Evolutionary conservation across 1,284 basidiomycete genomes (phyloP).

Genomic region (Cutaneotrichosporon arboriforme): DNA sequence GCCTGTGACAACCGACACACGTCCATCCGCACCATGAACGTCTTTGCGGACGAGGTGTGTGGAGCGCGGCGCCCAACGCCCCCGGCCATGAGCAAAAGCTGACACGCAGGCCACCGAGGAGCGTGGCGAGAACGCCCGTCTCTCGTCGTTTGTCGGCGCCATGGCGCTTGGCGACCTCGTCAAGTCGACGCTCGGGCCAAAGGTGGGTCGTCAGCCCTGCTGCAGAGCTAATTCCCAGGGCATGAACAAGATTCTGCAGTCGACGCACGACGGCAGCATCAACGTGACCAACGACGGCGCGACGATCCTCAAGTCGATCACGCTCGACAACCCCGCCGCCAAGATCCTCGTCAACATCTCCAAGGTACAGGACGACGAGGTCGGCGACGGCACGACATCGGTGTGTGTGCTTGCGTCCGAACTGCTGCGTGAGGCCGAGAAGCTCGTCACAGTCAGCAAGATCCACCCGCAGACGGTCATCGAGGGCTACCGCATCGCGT

Average conservation of each 20-base stretch:
- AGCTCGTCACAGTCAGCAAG: constrained; percentile 74
- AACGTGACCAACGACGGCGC: constrained; percentile 99
- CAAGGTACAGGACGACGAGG: constrained; percentile 99
- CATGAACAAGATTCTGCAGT: constrained; percentile 60
- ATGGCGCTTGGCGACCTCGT: constrained; percentile 95
- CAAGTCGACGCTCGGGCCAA: constrained; percentile 96
- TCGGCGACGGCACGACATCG: constrained; percentile 94
- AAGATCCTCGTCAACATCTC: constrained; percentile 99
- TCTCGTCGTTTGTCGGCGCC: constrained; percentile 96
- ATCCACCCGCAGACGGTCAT: constrained; percentile 99
- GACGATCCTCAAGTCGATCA: constrained; percentile 94
- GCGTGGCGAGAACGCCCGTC: constrained; percentile 96
- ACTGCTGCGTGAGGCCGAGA: constrained; percentile 90
- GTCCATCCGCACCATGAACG: constrained; percentile 40
- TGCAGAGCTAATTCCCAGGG: constrained; percentile 27
- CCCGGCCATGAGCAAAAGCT: no score
- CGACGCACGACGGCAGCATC: constrained; percentile 82
- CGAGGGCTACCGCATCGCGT: constrained; percentile 95
- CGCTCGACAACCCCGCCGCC: constrained; percentile 96
- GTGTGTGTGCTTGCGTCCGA: constrained; percentile 93
- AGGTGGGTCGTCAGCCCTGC: constrained; percentile 53
- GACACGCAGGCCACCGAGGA: constrained; percentile 81
- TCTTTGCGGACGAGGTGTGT: constrained; percentile 48
- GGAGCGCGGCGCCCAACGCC: no score
- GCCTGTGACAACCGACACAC: background rate